phyloP scores from a whole-genome alignment of 164 flowering plant species.

The Vitis vinifera region DNA sequence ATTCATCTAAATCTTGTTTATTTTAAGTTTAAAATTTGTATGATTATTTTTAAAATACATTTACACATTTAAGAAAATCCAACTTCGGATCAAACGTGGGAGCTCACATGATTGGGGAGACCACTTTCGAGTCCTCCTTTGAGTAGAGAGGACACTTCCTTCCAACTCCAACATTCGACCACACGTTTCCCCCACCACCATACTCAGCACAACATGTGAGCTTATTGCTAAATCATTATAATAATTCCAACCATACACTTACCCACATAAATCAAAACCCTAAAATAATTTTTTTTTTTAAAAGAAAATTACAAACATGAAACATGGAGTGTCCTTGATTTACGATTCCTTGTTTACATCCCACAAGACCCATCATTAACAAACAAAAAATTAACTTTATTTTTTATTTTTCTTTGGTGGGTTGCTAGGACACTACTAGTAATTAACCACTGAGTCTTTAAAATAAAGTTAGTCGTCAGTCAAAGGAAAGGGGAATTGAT shows the following conservation, averaged over 20 bases:
- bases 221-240: slow-evolving; percentile 13
- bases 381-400: background rate
- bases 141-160: background rate
- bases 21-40: too few species aligned
- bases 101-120: too few species aligned
- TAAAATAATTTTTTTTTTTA: too few species aligned
- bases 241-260: background rate
- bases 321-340: slow-evolving; percentile 11
- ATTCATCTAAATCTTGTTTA: too few species aligned
- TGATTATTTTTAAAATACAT: too few species aligned
- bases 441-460: too few species aligned
- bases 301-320: too few species aligned
- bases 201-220: slow-evolving; percentile 20
- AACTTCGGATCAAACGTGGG: too few species aligned
- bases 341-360: slow-evolving; percentile 19
- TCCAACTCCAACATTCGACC: slow-evolving; percentile 10
- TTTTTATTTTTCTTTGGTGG: background rate
- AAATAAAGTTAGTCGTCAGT: background rate
- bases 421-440: slow-evolving; percentile 1
- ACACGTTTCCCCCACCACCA: slow-evolving; percentile 9
- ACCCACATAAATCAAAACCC: too few species aligned
- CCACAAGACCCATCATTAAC: slow-evolving; percentile 10
- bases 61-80: too few species aligned
- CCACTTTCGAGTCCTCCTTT: too few species aligned
- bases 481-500: slow-evolving; percentile 3